phyloP scores from a whole-genome alignment of 1,284 basidiomycete genomes.

The Waitea zeae region DNA sequence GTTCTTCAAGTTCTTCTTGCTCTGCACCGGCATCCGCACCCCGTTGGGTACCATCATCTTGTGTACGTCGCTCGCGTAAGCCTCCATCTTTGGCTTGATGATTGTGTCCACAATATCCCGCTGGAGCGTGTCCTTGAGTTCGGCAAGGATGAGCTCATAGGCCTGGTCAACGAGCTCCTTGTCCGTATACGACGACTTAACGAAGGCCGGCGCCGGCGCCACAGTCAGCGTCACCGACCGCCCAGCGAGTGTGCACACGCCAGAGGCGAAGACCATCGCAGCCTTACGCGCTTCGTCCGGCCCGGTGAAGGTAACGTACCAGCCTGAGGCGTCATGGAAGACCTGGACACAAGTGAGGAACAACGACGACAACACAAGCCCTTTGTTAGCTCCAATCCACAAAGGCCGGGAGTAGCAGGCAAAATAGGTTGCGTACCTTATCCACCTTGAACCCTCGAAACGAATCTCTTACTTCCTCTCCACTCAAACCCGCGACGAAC shows the following conservation, averaged over 20 bases:
- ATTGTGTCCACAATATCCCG: constrained; percentile 57
- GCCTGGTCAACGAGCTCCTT: constrained; percentile 46
- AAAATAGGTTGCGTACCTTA: constrained; percentile 24
- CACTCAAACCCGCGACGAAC: constrained; percentile 30
- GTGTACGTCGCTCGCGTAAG: constrained; percentile 28
- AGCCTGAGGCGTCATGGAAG: constrained; percentile 43
- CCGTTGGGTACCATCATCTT: constrained; percentile 9
- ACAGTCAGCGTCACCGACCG: constrained; percentile 40
- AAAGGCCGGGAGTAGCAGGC: constrained; percentile 1
- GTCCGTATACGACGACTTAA: constrained; percentile 32
- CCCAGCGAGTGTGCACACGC: constrained; percentile 33
- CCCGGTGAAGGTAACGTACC: constrained; percentile 54
- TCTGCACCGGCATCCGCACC: constrained; percentile 14
- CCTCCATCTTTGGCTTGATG: constrained; percentile 35
- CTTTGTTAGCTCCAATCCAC: not conserved
- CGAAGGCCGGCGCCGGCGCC: constrained; percentile 25
- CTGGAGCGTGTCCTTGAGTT: constrained; percentile 41
- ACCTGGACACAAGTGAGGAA: too few relatives aligned
- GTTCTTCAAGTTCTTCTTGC: constrained; percentile 36
- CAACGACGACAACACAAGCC: too few relatives aligned
- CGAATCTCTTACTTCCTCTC: constrained; percentile 42
- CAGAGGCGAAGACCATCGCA: constrained; percentile 32
- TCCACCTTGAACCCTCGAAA: constrained; percentile 50
- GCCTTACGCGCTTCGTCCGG: constrained; percentile 44
- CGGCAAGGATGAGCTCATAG: constrained; percentile 38